Evolutionary conservation across 2,329 filamentous ascomycete species (phyloP).

Genomic region (Elsinoe fawcettii): DNA sequence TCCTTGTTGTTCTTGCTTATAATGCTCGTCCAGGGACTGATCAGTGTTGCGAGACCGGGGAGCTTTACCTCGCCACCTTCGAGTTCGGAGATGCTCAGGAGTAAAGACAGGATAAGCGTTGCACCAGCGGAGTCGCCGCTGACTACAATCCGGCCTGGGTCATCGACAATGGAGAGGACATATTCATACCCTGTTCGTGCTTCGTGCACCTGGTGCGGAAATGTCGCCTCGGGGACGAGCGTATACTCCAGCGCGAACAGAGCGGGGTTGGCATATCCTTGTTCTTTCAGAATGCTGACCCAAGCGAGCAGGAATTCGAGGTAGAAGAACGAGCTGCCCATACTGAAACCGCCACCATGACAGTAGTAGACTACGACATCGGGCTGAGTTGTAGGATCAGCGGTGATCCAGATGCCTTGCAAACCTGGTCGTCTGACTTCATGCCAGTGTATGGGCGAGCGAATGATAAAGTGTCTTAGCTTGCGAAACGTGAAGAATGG

Average conservation of each 20-base stretch:
- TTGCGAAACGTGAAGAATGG: constrained; percentile 71
- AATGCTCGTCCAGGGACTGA: constrained; percentile 75
- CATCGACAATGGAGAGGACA: constrained; percentile 51
- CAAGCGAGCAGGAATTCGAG: constrained; percentile 72
- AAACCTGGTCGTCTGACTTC: constrained; percentile 41
- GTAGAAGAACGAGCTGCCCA: constrained; percentile 79
- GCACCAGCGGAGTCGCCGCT: constrained; percentile 75
- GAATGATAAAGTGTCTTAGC: constrained; percentile 61
- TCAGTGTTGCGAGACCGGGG: constrained; percentile 59
- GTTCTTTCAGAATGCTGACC: constrained; percentile 55
- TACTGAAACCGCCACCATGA: constrained; percentile 75
- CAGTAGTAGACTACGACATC: constrained; percentile 77
- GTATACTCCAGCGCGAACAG: constrained; percentile 76
- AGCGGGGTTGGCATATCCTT: constrained; percentile 65
- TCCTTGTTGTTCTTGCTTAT: constrained; percentile 59
- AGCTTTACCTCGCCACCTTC: constrained; percentile 36
- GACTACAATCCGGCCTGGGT: constrained; percentile 59
- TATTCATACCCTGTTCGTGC: constrained; percentile 63
- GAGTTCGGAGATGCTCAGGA: constrained; percentile 57
- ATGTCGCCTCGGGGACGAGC: constrained; percentile 64
- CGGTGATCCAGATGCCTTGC: constrained; percentile 61
- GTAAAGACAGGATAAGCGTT: constrained; percentile 62
- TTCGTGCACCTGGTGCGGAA: constrained; percentile 66
- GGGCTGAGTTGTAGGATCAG: constrained; percentile 52
- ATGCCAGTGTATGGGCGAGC: constrained; percentile 56